phyloP scores from a whole-genome alignment of 139 green algal genomes.

The Limnomonas spitsbergensis region DNA sequence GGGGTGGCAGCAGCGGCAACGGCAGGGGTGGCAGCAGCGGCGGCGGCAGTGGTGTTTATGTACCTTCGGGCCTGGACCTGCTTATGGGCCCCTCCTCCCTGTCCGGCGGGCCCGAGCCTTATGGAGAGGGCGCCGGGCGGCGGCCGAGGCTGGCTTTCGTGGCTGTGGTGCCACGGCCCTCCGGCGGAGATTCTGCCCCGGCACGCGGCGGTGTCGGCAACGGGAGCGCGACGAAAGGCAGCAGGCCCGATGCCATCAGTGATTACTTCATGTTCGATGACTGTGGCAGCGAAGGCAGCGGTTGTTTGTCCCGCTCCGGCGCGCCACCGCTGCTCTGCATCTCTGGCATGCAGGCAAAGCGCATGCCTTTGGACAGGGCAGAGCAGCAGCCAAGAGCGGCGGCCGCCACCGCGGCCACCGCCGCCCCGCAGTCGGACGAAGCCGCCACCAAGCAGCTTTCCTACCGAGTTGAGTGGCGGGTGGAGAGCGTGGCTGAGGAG shows the following conservation, averaged over 20 bases:
- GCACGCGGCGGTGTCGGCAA: no score
- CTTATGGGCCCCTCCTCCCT: constrained; percentile 17
- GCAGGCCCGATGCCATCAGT: constrained; percentile 23
- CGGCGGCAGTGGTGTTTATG: constrained; percentile 35
- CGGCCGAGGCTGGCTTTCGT: no score
- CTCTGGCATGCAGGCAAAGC: constrained; percentile 34
- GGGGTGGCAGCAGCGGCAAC: no score
- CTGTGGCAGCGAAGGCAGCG: not conserved
- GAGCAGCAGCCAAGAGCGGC: not conserved
- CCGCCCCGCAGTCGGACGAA: not conserved
- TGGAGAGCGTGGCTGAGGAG: not conserved
- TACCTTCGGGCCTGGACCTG: constrained; percentile 47
- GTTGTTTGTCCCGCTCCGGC: no score
- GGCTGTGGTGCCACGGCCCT: not conserved
- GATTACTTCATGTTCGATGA: constrained; percentile 43
- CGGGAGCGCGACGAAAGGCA: no score
- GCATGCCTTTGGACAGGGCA: not conserved
- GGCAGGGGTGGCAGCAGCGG: no score
- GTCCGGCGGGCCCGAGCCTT: no score
- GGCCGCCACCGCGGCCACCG: not conserved
- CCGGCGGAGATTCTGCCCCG: no score
- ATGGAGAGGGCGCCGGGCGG: no score
- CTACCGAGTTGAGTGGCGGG: constrained; percentile 31
- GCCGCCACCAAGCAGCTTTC: constrained; percentile 11
- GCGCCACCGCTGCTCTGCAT: constrained; percentile 36